These are phyloP conservation scores for Epichloe uncinata DNA, from an alignment of 2,329 filamentous ascomycete genomes.

Conservation along the genomic window DNA sequence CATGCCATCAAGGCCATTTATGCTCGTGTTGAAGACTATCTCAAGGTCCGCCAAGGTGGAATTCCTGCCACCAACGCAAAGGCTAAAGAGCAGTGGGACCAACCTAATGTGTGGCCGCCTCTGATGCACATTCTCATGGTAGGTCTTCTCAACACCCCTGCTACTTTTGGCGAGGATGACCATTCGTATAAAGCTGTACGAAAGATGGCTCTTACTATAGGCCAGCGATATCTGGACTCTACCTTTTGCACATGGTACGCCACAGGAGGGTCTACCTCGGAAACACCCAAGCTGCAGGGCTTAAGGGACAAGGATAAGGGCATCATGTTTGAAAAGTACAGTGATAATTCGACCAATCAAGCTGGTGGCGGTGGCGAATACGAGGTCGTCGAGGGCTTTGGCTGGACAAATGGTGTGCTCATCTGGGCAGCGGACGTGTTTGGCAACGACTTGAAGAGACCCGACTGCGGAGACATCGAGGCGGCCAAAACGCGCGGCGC, in stretches of 20 bases:
- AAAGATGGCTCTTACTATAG: conserved; percentile 41
- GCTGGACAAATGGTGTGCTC: conserved; percentile 57
- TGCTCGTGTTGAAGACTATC: conserved; percentile 36
- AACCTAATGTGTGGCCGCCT: conserved; percentile 58
- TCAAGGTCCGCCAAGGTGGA: conserved; percentile 39
- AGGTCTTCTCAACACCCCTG: conserved; percentile 45
- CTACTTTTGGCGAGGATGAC: conserved; percentile 39
- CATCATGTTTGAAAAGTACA: conserved; percentile 60
- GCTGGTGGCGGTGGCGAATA: conserved; percentile 56
- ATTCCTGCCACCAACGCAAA: conserved; percentile 48
- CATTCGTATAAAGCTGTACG: conserved; percentile 40
- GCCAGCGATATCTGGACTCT: conserved; percentile 53
- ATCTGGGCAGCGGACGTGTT: conserved; percentile 55
- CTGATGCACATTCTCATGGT: conserved; percentile 51
- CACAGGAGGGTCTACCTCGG: conserved; percentile 47
- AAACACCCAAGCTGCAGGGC: conserved; percentile 36
- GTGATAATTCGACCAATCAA: conserved; percentile 43
- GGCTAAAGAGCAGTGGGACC: conserved; percentile 56
- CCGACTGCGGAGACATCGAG: conserved; percentile 40
- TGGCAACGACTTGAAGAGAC: conserved; percentile 37
- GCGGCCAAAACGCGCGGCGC: conserved; percentile 22
- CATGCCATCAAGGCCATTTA: conserved; percentile 42
- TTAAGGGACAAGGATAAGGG: conserved; percentile 31
- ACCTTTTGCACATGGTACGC: conserved; percentile 59
- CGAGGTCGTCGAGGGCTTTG: conserved; percentile 55